Conservation (phyloP, 2,329 filamentous ascomycete species). For the Colletotrichum cordylinicola region DNA sequence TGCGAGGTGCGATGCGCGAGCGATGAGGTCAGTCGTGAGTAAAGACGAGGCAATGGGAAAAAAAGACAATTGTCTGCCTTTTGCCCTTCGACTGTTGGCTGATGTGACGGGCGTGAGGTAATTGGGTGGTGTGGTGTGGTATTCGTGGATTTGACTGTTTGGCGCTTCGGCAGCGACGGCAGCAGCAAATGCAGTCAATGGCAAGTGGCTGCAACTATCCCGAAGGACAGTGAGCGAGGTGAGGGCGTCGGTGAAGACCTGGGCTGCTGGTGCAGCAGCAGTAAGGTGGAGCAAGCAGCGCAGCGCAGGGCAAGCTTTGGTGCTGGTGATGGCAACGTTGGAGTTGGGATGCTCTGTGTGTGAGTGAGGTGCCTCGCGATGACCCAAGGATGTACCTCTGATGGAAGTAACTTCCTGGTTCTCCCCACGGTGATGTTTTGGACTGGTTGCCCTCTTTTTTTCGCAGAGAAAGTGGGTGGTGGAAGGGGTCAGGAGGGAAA, state of each 20-base stretch:
- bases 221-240: background rate
- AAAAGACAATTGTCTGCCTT: background rate
- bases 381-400: slow-evolving; percentile 39
- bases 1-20: background rate
- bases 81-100: background rate
- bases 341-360: slow-evolving; percentile 13
- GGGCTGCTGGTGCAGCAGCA: background rate
- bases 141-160: background rate
- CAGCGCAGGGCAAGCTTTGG: background rate
- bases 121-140: background rate
- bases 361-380: background rate
- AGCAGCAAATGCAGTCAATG: background rate
- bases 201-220: background rate
- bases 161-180: background rate
- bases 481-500: slow-evolving; percentile 21
- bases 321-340: background rate
- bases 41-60: background rate
- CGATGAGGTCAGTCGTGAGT: background rate
- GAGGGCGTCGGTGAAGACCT: background rate
- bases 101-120: background rate
- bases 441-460: slow-evolving; percentile 38
- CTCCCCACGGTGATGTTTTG: slow-evolving; percentile 41
- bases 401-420: slow-evolving; percentile 46
- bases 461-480: slow-evolving; percentile 22
- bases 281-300: background rate